Percentiles rank a stretch among this genome's conserved stretches.
Evolutionary conservation across 208 protist species (phyloP).

Genomic region (Sergeia podlipaevii): DNA sequence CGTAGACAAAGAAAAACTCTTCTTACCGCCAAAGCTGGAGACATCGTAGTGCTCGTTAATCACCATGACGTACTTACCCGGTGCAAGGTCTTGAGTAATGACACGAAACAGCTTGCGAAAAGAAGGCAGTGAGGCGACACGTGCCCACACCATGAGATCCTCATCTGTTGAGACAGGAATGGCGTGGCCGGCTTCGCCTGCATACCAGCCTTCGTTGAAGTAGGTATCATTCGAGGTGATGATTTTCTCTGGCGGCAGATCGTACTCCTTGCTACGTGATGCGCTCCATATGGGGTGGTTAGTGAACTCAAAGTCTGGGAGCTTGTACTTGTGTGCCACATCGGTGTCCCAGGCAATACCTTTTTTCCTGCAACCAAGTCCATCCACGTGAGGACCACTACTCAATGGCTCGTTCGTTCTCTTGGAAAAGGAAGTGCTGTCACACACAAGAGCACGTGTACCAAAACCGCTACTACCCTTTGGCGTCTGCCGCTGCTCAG

Average conservation of each 20-base stretch:
- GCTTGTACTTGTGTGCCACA: constrained; percentile 81
- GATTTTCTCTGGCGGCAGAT: constrained; percentile 3
- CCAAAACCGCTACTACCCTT: too few relatives aligned
- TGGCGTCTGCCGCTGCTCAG: neutral
- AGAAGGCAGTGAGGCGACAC: constrained; percentile 91
- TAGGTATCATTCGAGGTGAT: constrained; percentile 56
- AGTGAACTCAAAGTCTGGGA: constrained; percentile 27
- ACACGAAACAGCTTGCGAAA: constrained; percentile 98
- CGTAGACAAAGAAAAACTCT: constrained; percentile 94
- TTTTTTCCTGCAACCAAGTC: constrained; percentile 72
- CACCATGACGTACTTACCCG: constrained; percentile 88
- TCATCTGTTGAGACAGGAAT: constrained; percentile 91
- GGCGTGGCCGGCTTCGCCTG: constrained; percentile 67
- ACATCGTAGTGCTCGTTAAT: constrained; percentile 93
- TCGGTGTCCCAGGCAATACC: constrained; percentile 95
- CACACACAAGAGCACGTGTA: constrained; percentile 48
- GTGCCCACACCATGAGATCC: constrained; percentile 99
- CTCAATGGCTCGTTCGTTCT: constrained; percentile 52
- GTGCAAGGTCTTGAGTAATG: constrained; percentile 72
- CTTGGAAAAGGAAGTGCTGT: constrained; percentile 73
- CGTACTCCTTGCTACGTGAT: constrained; percentile 25
- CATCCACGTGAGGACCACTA: neutral
- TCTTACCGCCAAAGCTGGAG: constrained; percentile 89
- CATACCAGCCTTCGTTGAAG: constrained; percentile 88
- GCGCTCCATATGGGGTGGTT: constrained; percentile 50